Percentiles rank a stretch among this genome's conserved stretches.
phyloP scores from a whole-genome alignment of 2,329 filamentous ascomycete species.

The Talaromyces sp. region DNA sequence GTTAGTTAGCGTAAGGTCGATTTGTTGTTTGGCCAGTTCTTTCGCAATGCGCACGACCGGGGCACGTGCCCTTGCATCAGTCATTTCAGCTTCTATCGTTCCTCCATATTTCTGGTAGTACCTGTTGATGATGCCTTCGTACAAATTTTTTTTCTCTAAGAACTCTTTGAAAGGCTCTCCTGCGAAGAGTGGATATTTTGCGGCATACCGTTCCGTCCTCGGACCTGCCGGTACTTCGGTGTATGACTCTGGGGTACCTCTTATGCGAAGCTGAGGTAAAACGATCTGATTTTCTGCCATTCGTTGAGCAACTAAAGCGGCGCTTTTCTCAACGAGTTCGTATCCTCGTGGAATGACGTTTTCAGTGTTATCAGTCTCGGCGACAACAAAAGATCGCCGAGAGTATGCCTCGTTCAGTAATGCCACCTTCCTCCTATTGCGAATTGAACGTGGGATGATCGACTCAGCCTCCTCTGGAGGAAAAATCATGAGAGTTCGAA shows the following conservation, averaged over 20 bases:
- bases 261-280: slow-evolving; percentile 31
- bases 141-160: neutral
- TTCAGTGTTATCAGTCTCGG: slow-evolving; percentile 37
- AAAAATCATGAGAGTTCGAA: slow-evolving; percentile 75
- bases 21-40: slow-evolving; percentile 17
- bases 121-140: neutral
- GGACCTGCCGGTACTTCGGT: slow-evolving; percentile 13
- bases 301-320: slow-evolving; percentile 30
- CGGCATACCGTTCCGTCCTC: neutral
- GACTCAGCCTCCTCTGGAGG: slow-evolving; percentile 57
- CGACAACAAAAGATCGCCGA: slow-evolving; percentile 52
- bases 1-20: slow-evolving; percentile 26
- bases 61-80: neutral
- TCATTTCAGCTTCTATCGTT: neutral
- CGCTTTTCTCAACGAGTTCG: slow-evolving; percentile 25
- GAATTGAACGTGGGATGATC: slow-evolving; percentile 60
- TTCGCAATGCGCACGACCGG: slow-evolving; percentile 19
- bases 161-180: slow-evolving; percentile 33
- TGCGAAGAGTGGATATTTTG: slow-evolving; percentile 9
- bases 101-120: neutral
- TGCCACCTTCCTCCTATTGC: slow-evolving; percentile 55
- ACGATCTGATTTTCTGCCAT: slow-evolving; percentile 28
- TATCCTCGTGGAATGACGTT: slow-evolving; percentile 27
- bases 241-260: slow-evolving; percentile 13
- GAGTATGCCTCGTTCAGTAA: slow-evolving; percentile 57